phyloP scores from a whole-genome alignment of 2,329 filamentous ascomycete species.

The Colletotrichum liriopes region DNA sequence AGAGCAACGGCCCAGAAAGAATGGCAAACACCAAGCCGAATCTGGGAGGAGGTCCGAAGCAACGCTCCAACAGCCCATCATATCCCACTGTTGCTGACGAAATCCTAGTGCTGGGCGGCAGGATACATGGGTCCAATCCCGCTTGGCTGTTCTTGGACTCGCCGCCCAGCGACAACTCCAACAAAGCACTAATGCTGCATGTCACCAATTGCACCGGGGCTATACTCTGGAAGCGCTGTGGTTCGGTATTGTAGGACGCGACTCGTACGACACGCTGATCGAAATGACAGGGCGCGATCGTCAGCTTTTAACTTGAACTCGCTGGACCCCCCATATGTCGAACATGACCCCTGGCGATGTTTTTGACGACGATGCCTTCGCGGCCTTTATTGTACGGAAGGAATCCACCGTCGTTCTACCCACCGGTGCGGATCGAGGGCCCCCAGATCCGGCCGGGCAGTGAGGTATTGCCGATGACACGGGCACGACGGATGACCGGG shows the following conservation, averaged over 20 bases:
- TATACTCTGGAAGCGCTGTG: conserved; percentile 33
- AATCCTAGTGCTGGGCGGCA: conserved; percentile 29
- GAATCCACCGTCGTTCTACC: neutral
- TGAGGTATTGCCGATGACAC: conserved; percentile 10
- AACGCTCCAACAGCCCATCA: conserved; percentile 35
- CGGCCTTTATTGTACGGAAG: neutral
- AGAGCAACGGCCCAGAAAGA: conserved; percentile 16
- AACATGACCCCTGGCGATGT: neutral
- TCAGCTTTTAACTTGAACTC: neutral
- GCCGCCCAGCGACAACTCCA: conserved; percentile 26
- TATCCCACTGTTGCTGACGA: conserved; percentile 36
- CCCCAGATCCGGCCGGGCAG: conserved; percentile 19
- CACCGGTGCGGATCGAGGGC: conserved; percentile 18
- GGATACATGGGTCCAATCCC: conserved; percentile 37
- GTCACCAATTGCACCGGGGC: conserved; percentile 37
- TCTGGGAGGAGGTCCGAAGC: conserved; percentile 36
- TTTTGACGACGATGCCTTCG: conserved; percentile 8
- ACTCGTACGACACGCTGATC: conserved; percentile 40
- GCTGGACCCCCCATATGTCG: neutral
- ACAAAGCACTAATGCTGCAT: conserved; percentile 41
- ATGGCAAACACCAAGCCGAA: conserved; percentile 41
- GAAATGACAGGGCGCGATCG: conserved; percentile 30
- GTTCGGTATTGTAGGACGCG: conserved; percentile 24
- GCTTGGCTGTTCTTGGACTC: conserved; percentile 36
- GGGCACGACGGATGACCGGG: neutral